Evolutionary conservation across 441 rosid genomes (phyloP), one percentile per base, ranked within the genome.

Genomic region (Populus hybrid): DNA sequence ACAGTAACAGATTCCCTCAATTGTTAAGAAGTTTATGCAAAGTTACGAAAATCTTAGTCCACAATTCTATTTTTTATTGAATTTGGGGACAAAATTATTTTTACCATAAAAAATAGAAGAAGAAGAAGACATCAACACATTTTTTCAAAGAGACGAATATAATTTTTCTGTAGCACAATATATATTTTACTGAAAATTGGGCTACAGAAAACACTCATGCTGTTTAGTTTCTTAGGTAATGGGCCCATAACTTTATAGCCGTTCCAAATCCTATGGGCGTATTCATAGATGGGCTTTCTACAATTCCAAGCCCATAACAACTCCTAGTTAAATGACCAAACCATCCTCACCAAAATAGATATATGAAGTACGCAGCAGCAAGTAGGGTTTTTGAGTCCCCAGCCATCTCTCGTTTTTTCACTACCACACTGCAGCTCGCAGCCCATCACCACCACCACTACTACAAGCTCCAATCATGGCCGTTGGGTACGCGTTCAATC

Each of bases 1-100:
- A 95, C 81, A 71, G 86, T 87, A 95, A 93, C 80, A 88, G 88
- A 32, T 95, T 95, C 77, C 80, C 26, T 24, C 24, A 24, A 24
- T 10, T 38, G 0, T 38, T 38, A 9, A 38, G 46, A 38, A 38
- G 4, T 38, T 38, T 10, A 38, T 38, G 12, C 3, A 2, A 38
- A 38, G 42, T 38, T 38, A 38, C 2, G 12, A 38, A 38, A 38
- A 10, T 10, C 3, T 10, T 38, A 10, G 1, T 38, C 46, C 2
- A 9, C 3, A 38, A 0, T 38, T 38, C 3, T 38, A 38, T 38
- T 2, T 38, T 38, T 38, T 38, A 38, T 2, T 38, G 3, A 38
- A 0, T 38, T 2, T 38, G 12, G 1, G 3, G 0, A 8, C 0
- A 38, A 38, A 38, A 10, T 0, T 38, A 10, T 38, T 10, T 38